Percentiles rank a stretch among this genome's conserved stretches.
phyloP scores from a whole-genome alignment of 441 rosid species.

The Croton laevigatus region DNA sequence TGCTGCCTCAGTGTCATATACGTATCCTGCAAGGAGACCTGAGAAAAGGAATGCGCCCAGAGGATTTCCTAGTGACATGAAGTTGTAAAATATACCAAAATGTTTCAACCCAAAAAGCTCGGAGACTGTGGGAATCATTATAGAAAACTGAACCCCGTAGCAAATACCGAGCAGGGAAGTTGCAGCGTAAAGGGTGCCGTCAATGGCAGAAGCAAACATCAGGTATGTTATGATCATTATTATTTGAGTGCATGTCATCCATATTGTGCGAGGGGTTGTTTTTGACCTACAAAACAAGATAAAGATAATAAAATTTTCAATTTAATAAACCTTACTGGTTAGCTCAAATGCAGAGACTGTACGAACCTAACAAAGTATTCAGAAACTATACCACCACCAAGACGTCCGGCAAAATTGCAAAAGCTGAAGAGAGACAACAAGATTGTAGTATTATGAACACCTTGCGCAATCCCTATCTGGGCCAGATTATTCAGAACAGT shows the following conservation, averaged over 20 bases:
- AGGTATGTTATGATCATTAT: constrained; percentile 59
- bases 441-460: constrained; percentile 61
- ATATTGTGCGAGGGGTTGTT: constrained; percentile 68
- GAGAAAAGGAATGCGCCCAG: constrained; percentile 85
- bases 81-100: constrained; percentile 78
- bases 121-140: constrained; percentile 71
- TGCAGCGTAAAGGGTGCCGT: constrained; percentile 53
- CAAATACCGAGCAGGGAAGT: constrained; percentile 70
- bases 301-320: not conserved
- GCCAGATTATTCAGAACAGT: constrained; percentile 94
- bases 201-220: constrained; percentile 50
- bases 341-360: constrained; percentile 3
- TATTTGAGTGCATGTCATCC: constrained; percentile 66
- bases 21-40: constrained; percentile 61
- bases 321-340: not conserved
- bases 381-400: constrained; percentile 78
- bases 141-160: constrained; percentile 67
- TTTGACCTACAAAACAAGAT: constrained; percentile 45
- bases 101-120: constrained; percentile 84
- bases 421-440: constrained; percentile 74
- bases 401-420: constrained; percentile 87
- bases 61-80: constrained; percentile 78
- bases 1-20: constrained; percentile 76
- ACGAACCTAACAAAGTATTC: constrained; percentile 81
- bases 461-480: constrained; percentile 75